Evolutionary conservation across 106 monocot species (phyloP).

Genomic region (Phalaenopsis aphrodite): DNA sequence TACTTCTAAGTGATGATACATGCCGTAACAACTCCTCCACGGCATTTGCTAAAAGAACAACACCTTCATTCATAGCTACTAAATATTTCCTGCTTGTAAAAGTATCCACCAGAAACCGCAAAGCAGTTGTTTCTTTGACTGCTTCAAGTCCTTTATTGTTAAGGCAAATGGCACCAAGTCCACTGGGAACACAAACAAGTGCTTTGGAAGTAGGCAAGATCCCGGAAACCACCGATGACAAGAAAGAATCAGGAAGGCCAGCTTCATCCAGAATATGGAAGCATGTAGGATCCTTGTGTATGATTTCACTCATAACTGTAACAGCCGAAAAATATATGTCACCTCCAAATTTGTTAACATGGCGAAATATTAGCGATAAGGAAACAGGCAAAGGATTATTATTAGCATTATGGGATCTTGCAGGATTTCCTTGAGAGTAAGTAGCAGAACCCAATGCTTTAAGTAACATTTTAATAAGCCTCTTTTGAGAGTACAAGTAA

Average conservation of each 20-base stretch:
- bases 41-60: constrained; percentile 93
- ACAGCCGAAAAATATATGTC: constrained; percentile 98
- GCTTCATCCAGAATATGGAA: constrained; percentile 57
- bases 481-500: constrained; percentile 67
- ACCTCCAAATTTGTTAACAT: constrained; percentile 75
- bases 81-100: constrained; percentile 91
- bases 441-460: constrained; percentile 89
- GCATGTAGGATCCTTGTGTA: constrained; percentile 96
- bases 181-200: constrained; percentile 90
- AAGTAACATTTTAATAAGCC: constrained; percentile 80
- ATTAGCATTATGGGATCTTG: constrained; percentile 57
- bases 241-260: constrained; percentile 84
- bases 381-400: constrained; percentile 57
- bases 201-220: constrained; percentile 89
- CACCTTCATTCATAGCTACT: constrained; percentile 97
- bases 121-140: constrained; percentile 57
- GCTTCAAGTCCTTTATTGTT: constrained; percentile 83
- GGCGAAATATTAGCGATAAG: constrained; percentile 74
- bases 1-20: constrained; percentile 75
- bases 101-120: constrained; percentile 70
- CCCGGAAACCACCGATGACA: constrained; percentile 66
- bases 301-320: constrained; percentile 98
- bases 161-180: constrained; percentile 94
- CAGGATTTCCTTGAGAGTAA: constrained; percentile 87
- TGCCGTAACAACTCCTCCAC: constrained; percentile 96